phyloP scores from a whole-genome alignment of 495 filamentous ascomycete genomes.

The Aspergillus homomorphus region DNA sequence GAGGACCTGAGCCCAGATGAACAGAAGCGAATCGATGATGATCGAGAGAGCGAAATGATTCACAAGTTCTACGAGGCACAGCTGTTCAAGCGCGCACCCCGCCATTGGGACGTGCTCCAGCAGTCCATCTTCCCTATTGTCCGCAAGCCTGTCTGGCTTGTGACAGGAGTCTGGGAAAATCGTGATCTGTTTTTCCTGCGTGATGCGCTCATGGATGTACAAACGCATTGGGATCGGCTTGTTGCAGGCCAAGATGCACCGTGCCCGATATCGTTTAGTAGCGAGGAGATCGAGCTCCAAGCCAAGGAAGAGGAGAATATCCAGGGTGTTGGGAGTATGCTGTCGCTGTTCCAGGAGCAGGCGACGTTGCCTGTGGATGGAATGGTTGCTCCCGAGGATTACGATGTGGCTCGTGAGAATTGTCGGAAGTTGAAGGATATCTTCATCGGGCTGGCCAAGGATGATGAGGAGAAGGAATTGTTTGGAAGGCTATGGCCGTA shows the following conservation, averaged over 20 bases:
- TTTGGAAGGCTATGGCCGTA: slow-evolving; percentile 36
- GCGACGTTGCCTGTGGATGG: slow-evolving; percentile 28
- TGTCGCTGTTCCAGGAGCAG: slow-evolving; percentile 26
- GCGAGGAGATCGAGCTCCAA: slow-evolving; percentile 28
- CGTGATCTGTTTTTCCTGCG: slow-evolving; percentile 37
- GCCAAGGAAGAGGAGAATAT: slow-evolving; percentile 29
- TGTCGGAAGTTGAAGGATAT: slow-evolving; percentile 24
- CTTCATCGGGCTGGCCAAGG: slow-evolving; percentile 24
- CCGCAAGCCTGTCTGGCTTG: slow-evolving; percentile 31
- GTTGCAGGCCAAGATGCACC: slow-evolving; percentile 14
- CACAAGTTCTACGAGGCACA: slow-evolving; percentile 34
- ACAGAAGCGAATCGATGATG: slow-evolving; percentile 23
- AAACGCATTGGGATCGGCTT: slow-evolving; percentile 27
- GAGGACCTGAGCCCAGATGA: slow-evolving; percentile 24
- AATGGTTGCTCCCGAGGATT: slow-evolving; percentile 27
- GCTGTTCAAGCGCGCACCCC: slow-evolving; percentile 27
- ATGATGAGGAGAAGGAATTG: slow-evolving; percentile 26
- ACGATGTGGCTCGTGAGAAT: slow-evolving; percentile 17
- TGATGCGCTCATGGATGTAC: slow-evolving; percentile 26
- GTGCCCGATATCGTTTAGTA: slow-evolving; percentile 34
- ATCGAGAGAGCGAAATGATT: slow-evolving; percentile 27
- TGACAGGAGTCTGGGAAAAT: slow-evolving; percentile 30
- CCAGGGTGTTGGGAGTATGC: slow-evolving; percentile 23
- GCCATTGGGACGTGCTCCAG: slow-evolving; percentile 30
- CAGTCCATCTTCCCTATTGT: slow-evolving; percentile 19